A percentile compares a stretch with the other conserved stretches of the same genome.
Conservation (phyloP, 169 alveolate species). For the Perkinsus marinus region DNA sequence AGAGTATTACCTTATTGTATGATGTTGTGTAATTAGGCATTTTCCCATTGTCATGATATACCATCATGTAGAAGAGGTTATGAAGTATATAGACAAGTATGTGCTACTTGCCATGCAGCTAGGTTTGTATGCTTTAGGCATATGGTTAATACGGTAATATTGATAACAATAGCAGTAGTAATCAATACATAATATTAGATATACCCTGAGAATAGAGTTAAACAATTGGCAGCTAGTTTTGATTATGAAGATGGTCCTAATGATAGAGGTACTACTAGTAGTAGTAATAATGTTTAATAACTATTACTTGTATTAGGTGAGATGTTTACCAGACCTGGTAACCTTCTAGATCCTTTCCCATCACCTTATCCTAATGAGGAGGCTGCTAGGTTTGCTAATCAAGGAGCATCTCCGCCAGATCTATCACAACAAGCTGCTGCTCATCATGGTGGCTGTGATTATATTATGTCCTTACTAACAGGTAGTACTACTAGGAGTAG, state of each 20-base stretch:
- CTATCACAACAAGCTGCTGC: slow-evolving; percentile 72
- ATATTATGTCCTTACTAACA: slow-evolving; percentile 73
- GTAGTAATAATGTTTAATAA: neutral
- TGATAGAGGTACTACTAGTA: slow-evolving; percentile 13
- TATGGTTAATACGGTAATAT: slow-evolving; percentile 34
- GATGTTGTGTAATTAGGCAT: no score
- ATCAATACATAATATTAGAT: slow-evolving; percentile 10
- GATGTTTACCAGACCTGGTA: slow-evolving; percentile 56
- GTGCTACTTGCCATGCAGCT: slow-evolving; percentile 63
- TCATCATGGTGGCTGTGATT: slow-evolving; percentile 75
- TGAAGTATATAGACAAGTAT: slow-evolving; percentile 56
- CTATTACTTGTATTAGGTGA: slow-evolving; percentile 28
- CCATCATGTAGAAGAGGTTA: slow-evolving; percentile 47
- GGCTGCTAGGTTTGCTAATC: slow-evolving; percentile 82
- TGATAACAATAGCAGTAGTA: neutral
- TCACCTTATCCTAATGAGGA: slow-evolving; percentile 59
- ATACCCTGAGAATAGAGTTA: slow-evolving; percentile 52
- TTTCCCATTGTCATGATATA: slow-evolving; percentile 56
- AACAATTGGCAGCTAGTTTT: slow-evolving; percentile 57
- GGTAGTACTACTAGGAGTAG: slow-evolving; percentile 3
- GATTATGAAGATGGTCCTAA: slow-evolving; percentile 61
- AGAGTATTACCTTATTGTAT: no score
- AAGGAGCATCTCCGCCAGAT: slow-evolving; percentile 86
- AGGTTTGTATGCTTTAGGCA: slow-evolving; percentile 47
- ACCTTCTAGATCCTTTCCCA: slow-evolving; percentile 56